Base-by-base conservation (phyloP, 2,329 filamentous ascomycete genomes). In the Meredithiella fracta region DNA sequence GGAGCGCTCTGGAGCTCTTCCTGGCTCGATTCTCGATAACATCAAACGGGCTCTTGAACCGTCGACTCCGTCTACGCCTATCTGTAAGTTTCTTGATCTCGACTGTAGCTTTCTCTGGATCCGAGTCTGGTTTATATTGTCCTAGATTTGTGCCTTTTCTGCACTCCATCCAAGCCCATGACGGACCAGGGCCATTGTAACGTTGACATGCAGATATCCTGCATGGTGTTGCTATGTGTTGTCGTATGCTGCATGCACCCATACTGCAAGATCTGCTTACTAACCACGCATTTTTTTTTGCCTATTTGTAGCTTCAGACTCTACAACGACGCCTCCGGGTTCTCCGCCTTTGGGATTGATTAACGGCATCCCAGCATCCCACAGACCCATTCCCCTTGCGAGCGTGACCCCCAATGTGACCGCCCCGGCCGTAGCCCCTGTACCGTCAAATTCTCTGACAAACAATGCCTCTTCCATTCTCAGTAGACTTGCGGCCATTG, bases 1-100 rank as follows among this genome's bases (percentile, higher is more conserved):
- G 92, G 90, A 96, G 67, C 92, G 92, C 65, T 88, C 87, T 61
- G 83, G 85, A 66, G 97, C 90, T 22, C 97, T 98, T 68, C 89
- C 92, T 25, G 67, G 76, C 44, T 69, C 82, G 55, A 83, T 95
- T 80, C 79, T 98, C 63, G 75, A 76, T 60, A 80, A 79, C 38
- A 94, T 94, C 76, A 91, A 88, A 70, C 77, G 86, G 66, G 90
- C 86, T 69, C 68, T 94, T 64, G 83, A 76, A 60, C 75, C 79
- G 59, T 72, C 77, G 52, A 66, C 73, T 49, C 17, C 23, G 11
- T 20, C 40, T 17, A n/a, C 40, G 14, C 15, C 40, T n/a, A 22
- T 22, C 20, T 4, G 40, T 44, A 44, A 44, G 40, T 44, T 22
- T 44, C 17, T 44, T 34, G 29, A 11, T 11, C 29, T 5, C 11